These are phyloP conservation scores for Nakazawaea ambrosiae DNA, from an alignment of 805 yeast species.

Conservation along the genomic window DNA sequence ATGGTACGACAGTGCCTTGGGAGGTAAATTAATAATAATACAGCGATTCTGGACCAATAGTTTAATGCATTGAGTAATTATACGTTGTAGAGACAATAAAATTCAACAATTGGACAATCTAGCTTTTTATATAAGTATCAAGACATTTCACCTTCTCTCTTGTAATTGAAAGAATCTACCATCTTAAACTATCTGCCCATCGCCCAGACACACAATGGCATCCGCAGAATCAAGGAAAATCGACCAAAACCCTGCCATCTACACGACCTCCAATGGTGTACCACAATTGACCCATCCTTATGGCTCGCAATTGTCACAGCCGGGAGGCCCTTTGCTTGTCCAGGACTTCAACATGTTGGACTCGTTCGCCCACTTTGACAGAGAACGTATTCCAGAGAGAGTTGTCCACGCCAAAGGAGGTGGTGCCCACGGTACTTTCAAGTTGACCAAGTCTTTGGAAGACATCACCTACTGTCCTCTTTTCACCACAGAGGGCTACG, in stretches of 20 bases:
- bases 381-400: slow-evolving; percentile 61
- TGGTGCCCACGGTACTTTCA: slow-evolving; percentile 55
- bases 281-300: slow-evolving; percentile 46
- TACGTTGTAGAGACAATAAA: too few species aligned
- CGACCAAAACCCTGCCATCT: slow-evolving; percentile 20
- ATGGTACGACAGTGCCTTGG: too few species aligned
- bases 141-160: too few species aligned
- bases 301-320: slow-evolving; percentile 47
- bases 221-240: slow-evolving; percentile 10
- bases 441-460: slow-evolving; percentile 47
- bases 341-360: slow-evolving; percentile 56
- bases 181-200: too few species aligned
- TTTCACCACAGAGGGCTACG: slow-evolving; percentile 33
- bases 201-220: slow-evolving; percentile 14
- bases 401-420: slow-evolving; percentile 65
- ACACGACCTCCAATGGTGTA: slow-evolving; percentile 48
- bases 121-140: too few species aligned
- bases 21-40: too few species aligned
- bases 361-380: slow-evolving; percentile 51
- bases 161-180: too few species aligned
- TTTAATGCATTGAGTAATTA: too few species aligned
- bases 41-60: too few species aligned
- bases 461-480: slow-evolving; percentile 42
- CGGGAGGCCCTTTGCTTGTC: slow-evolving; percentile 49
- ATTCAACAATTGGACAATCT: too few species aligned